These are phyloP conservation scores for Scheffersomyces illinoinensis DNA, from an alignment of 1,139 yeast genomes.

Conservation along the genomic window DNA sequence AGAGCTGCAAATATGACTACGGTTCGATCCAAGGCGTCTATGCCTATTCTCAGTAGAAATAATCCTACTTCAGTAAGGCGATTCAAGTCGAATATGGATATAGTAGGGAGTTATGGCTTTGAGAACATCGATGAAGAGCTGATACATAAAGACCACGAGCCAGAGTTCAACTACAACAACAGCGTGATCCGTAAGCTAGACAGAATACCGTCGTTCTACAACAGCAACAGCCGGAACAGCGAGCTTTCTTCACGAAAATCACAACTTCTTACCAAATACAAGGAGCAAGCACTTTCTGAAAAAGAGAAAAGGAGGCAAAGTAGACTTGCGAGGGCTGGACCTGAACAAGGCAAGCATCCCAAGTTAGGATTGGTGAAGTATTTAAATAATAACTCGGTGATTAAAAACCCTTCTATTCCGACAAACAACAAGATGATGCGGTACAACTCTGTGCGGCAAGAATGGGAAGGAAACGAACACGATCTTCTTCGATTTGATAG, in stretches of 20 bases:
- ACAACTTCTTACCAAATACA: constrained; percentile 27
- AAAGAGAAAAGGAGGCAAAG: constrained; percentile 4
- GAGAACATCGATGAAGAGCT: constrained; percentile 6
- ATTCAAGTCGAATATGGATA: constrained; percentile 36
- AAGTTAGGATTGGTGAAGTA: constrained; percentile 36
- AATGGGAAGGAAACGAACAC: constrained; percentile 72
- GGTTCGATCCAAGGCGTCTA: constrained; percentile 21
- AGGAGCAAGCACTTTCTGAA: constrained; percentile 16
- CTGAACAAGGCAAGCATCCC: constrained; percentile 11
- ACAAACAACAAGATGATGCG: constrained; percentile 39
- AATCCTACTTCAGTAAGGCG: constrained; percentile 19
- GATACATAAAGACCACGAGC: constrained; percentile 6
- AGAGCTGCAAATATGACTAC: constrained; percentile 1
- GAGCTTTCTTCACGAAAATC: constrained; percentile 17
- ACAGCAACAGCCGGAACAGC: constrained; percentile 7
- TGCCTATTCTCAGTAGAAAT: constrained; percentile 25
- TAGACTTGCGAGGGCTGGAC: constrained; percentile 4
- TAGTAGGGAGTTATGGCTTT: constrained; percentile 7
- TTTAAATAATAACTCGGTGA: constrained; percentile 25
- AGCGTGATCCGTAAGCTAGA: constrained; percentile 39
- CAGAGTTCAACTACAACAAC: constrained; percentile 33
- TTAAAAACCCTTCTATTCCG: constrained; percentile 10
- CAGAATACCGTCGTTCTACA: constrained; percentile 46
- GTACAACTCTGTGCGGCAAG: constrained; percentile 50
- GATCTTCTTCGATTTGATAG: constrained; percentile 41